Base-by-base conservation (phyloP, 106 monocot genomes). In the Agapanthus africanus region DNA sequence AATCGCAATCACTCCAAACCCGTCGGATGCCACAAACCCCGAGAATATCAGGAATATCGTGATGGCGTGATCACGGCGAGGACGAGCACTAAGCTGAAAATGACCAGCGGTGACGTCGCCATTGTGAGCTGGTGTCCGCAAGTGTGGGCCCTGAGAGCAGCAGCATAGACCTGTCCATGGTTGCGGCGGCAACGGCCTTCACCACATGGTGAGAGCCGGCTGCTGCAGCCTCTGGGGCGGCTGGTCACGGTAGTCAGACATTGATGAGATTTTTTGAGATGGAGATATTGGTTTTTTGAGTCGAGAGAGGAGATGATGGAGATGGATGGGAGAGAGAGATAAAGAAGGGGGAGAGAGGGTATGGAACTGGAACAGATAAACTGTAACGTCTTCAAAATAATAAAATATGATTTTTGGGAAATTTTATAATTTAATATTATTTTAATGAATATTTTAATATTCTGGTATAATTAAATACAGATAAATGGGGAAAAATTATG, bases 61-160 rank as follows among this genome's bases (percentile, higher is more conserved):
- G 41, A 83, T 78, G 28, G 71, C n/a, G n/a, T n/a, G n/a, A n/a
- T n/a, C n/a, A n/a, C 86, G 2, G 86, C 83, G 25, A 89, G 93
- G 9, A 93, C 83, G 0, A 93, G 92, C 14, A 93, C 81, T 0
- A 88, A 88, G 71, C 88, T 88, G 73, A 93, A 88, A 40, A 93
- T 83, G 41, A 88, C 85, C 26, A 93, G 80, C 65, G 83, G 66
- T 0, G 88, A 88, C 7, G 85, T 93, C 0, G 79, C 80, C 16
- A 88, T n/a, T 26, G 80, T 80, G 35, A 92, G 25, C 88, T 85
- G 9, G 92, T 92, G 28, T 71, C 85, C 0, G 80, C 78, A 23
- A 92, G 72, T 9, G 76, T 92, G 40, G 88, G 78, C 26, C 88
- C 92, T 3, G 92, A 83, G 23, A 92, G 75, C 38, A 87, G 38